Evolutionary conservation across 768 basidiomycete genomes (phyloP).

Genomic region (Omphalotus guepiniiformis): DNA sequence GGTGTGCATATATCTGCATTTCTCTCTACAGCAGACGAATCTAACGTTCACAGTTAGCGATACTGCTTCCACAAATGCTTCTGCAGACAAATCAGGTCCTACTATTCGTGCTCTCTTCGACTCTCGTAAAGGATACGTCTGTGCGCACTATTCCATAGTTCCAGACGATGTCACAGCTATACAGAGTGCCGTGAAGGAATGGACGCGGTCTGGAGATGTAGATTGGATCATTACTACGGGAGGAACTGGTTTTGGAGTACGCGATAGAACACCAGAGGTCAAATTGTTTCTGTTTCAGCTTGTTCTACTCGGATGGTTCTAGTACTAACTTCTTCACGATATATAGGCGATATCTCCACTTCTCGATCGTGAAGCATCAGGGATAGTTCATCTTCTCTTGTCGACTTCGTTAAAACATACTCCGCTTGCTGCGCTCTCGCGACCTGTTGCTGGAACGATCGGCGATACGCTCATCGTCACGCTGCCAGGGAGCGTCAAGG

Average conservation of each 20-base stretch:
- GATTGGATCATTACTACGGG: constrained; percentile 83
- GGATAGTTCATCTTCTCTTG: constrained; percentile 72
- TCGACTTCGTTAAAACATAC: constrained; percentile 68
- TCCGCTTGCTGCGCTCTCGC: constrained; percentile 75
- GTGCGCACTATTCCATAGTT: constrained; percentile 42
- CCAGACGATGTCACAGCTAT: constrained; percentile 63
- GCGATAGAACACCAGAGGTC: constrained; percentile 85
- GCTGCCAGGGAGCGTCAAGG: constrained; percentile 82
- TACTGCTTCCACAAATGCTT: constrained; percentile 45
- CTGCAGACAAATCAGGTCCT: constrained; percentile 63
- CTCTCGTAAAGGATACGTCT: constrained; percentile 28
- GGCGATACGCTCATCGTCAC: constrained; percentile 67
- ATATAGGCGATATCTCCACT: constrained; percentile 55
- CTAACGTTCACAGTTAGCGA: constrained; percentile 57
- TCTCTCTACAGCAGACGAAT: neutral
- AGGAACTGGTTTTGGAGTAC: constrained; percentile 80
- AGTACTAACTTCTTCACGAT: neutral
- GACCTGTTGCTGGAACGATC: constrained; percentile 77
- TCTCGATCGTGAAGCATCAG: constrained; percentile 64
- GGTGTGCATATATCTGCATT: constrained; percentile 11
- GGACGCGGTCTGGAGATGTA: constrained; percentile 40
- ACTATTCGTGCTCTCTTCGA: constrained; percentile 49
- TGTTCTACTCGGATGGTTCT: neutral
- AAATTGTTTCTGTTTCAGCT: constrained; percentile 3
- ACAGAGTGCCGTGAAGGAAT: constrained; percentile 39